A percentile compares a stretch with the other conserved stretches of the same genome.
Conservation (phyloP, 495 filamentous ascomycete genomes). For the Xylaria sp. region DNA sequence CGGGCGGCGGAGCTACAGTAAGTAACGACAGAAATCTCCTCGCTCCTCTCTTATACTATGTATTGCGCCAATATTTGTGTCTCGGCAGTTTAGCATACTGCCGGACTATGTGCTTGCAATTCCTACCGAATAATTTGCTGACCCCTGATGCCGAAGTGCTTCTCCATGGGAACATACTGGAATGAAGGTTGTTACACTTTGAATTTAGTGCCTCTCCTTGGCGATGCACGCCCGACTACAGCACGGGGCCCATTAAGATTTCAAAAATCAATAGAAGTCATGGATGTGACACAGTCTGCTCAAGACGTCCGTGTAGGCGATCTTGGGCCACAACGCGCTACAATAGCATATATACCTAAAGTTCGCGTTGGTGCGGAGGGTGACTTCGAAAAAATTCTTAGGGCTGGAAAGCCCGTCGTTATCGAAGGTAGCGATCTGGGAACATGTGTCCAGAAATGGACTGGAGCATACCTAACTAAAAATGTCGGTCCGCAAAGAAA, state of each 20-base stretch:
- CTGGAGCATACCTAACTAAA: slow-evolving; percentile 68
- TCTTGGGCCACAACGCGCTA: slow-evolving; percentile 1
- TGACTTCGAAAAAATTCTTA: slow-evolving; percentile 66
- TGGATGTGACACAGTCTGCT: slow-evolving; percentile 4
- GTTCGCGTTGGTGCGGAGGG: slow-evolving; percentile 54
- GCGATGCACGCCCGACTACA: background rate
- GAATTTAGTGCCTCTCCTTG: background rate
- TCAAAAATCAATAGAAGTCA: slow-evolving; percentile 32
- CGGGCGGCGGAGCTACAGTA: slow-evolving; percentile 85
- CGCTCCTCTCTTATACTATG: background rate
- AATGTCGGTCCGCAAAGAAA: slow-evolving; percentile 69
- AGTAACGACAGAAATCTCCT: background rate
- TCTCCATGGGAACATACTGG: slow-evolving; percentile 84
- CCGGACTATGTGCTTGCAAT: background rate
- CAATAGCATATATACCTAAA: slow-evolving; percentile 52
- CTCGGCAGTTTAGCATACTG: background rate
- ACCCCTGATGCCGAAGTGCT: slow-evolving; percentile 42
- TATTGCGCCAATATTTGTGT: background rate
- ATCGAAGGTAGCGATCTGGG: slow-evolving; percentile 72
- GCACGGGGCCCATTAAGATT: slow-evolving; percentile 21
- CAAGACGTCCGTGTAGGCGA: background rate
- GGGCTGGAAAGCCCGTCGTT: slow-evolving; percentile 67
- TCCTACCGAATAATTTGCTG: background rate
- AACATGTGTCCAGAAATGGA: slow-evolving; percentile 71
- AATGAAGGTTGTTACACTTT: slow-evolving; percentile 62